Conservation (phyloP, 345 rosid species). For the Barbarea vulgaris region DNA sequence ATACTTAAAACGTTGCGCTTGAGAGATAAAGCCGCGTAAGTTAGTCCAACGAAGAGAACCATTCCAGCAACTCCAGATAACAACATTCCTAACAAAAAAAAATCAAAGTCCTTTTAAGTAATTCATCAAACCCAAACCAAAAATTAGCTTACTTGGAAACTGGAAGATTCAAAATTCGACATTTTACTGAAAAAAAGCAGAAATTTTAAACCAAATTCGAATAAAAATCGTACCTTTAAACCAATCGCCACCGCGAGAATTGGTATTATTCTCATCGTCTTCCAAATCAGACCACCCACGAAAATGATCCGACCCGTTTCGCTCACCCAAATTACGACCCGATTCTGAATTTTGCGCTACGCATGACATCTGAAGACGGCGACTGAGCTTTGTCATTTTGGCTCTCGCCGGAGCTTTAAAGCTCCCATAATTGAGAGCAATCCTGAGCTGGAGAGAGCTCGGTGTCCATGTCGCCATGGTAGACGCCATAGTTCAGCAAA, state of each 20-base stretch:
- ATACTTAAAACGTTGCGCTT: slow-evolving; percentile 56
- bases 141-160: slow-evolving; percentile 3
- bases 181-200: neutral
- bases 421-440: slow-evolving; percentile 48
- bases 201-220: neutral
- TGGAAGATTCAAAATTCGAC: neutral
- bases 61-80: slow-evolving; percentile 71
- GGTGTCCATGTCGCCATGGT: slow-evolving; percentile 57
- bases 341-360: slow-evolving; percentile 36
- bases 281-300: slow-evolving; percentile 74
- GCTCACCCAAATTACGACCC: slow-evolving; percentile 14
- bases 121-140: slow-evolving; percentile 55
- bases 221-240: slow-evolving; percentile 51
- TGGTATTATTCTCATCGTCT: slow-evolving; percentile 39
- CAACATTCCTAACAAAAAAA: slow-evolving; percentile 66
- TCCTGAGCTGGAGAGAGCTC: slow-evolving; percentile 79
- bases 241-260: slow-evolving; percentile 52
- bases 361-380: slow-evolving; percentile 37
- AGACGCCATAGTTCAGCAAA: slow-evolving; percentile 44
- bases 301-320: slow-evolving; percentile 50
- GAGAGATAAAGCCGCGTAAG: slow-evolving; percentile 59
- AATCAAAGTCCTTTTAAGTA: slow-evolving; percentile 54
- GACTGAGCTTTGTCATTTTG: slow-evolving; percentile 42
- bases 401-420: slow-evolving; percentile 38
- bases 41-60: slow-evolving; percentile 58